Evolutionary conservation across 768 basidiomycete species (phyloP).

Genomic region (Dioszegia hungarica): DNA sequence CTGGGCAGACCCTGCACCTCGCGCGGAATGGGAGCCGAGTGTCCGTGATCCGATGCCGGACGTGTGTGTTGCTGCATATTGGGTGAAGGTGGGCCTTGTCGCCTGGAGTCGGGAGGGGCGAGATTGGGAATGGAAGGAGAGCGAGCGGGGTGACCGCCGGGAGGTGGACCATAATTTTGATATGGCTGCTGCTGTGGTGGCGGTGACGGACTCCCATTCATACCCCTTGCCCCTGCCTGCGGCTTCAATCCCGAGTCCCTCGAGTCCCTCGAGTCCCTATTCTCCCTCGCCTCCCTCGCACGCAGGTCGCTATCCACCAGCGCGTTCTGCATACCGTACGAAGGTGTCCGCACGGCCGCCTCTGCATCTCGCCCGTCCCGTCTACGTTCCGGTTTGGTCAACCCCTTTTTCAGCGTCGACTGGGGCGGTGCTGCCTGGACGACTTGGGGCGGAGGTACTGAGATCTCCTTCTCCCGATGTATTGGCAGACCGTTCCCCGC

Average conservation of each 20-base stretch:
- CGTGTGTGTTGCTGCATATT: not conserved
- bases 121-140: constrained; percentile 1
- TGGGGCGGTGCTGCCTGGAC: not conserved
- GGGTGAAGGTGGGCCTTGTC: not conserved
- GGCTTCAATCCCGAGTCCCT: too few relatives aligned
- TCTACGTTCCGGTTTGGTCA: constrained; percentile 57
- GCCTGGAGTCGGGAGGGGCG: not conserved
- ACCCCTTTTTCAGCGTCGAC: constrained; percentile 49
- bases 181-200: constrained; percentile 7
- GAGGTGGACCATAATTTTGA: not conserved
- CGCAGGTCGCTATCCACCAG: constrained; percentile 76
- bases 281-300: not conserved
- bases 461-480: not conserved
- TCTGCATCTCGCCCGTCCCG: constrained; percentile 80
- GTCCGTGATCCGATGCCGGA: not conserved
- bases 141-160: constrained; percentile 10
- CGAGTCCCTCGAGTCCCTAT: not conserved
- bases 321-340: constrained; percentile 90
- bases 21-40: not conserved
- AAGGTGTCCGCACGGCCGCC: constrained; percentile 78
- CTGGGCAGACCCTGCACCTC: constrained; percentile 20
- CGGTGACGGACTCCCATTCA: constrained; percentile 3
- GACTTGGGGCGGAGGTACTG: not conserved
- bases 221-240: not conserved
- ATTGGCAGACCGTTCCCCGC: constrained; percentile 20